Evolutionary conservation across 371 early-diverging fungal genomes (phyloP).

Genomic region (Enterospora canceri): DNA sequence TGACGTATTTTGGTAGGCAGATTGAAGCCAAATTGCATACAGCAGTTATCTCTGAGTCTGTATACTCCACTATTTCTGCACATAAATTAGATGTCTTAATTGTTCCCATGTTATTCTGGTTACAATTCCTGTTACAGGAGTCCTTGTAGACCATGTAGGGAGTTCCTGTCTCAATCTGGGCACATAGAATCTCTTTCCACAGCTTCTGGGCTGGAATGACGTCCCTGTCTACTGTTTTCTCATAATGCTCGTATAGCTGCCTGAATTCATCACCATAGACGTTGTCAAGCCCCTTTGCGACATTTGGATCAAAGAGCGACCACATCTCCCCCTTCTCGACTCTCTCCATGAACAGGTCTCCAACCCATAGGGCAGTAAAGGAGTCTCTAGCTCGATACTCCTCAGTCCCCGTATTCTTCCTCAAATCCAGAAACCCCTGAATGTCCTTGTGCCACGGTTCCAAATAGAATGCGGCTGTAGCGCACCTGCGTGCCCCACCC

Average conservation of each 20-base stretch:
- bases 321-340: constrained; percentile 82
- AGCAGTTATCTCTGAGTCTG: constrained; percentile 82
- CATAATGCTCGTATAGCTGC: constrained; percentile 72
- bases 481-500: constrained; percentile 93
- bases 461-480: constrained; percentile 92
- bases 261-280: constrained; percentile 85
- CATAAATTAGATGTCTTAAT: constrained; percentile 69
- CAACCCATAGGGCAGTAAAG: constrained; percentile 91
- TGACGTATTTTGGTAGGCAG: constrained; percentile 81
- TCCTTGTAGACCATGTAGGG: constrained; percentile 99
- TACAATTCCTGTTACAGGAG: constrained; percentile 83
- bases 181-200: constrained; percentile 88
- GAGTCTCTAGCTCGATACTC: constrained; percentile 87
- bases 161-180: constrained; percentile 94
- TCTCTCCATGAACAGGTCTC: constrained; percentile 96
- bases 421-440: constrained; percentile 85
- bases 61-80: constrained; percentile 80
- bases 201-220: constrained; percentile 73
- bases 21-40: constrained; percentile 95
- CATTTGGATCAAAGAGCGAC: constrained; percentile 89
- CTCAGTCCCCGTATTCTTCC: constrained; percentile 95
- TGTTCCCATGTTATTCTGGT: constrained; percentile 85
- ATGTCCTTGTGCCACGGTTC: constrained; percentile 99
- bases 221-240: constrained; percentile 61
- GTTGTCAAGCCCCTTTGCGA: constrained; percentile 76